These are phyloP conservation scores for Aspergillus caelatus DNA, from an alignment of 2,329 filamentous ascomycete species.

Conservation along the genomic window DNA sequence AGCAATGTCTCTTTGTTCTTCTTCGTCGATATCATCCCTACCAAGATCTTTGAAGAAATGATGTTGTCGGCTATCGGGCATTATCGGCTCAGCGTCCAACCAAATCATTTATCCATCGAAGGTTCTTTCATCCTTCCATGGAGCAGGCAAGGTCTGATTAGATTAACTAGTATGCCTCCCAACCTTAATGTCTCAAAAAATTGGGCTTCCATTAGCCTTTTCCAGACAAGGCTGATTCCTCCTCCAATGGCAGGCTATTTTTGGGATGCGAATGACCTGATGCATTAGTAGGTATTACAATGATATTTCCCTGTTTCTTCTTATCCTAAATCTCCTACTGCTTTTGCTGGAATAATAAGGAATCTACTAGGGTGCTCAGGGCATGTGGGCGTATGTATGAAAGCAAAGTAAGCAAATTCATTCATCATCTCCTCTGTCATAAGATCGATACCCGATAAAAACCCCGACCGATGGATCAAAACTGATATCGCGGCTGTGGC, in stretches of 20 bases:
- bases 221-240: conserved; percentile 9
- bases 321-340: background rate
- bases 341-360: background rate
- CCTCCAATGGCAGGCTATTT: conserved; percentile 15
- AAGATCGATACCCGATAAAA: conserved; percentile 1
- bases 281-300: conserved; percentile 8
- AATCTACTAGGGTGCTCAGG: background rate
- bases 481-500: conserved; percentile 24
- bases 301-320: conserved; percentile 3
- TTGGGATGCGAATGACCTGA: conserved; percentile 13
- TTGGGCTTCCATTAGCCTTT: conserved; percentile 13
- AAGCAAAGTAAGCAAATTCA: conserved; percentile 5
- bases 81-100: background rate
- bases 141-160: conserved; percentile 13
- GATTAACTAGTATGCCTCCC: conserved; percentile 13
- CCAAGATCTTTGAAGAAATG: background rate
- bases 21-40: background rate
- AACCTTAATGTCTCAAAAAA: conserved; percentile 15
- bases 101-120: conserved; percentile 14
- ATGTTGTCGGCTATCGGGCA: background rate
- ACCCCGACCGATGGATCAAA: conserved; percentile 11
- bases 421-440: background rate
- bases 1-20: background rate
- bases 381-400: conserved; percentile 2
- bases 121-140: conserved; percentile 22